Base-by-base conservation (phyloP, 2,329 filamentous ascomycete species). In the Colletotrichum acutatum region DNA sequence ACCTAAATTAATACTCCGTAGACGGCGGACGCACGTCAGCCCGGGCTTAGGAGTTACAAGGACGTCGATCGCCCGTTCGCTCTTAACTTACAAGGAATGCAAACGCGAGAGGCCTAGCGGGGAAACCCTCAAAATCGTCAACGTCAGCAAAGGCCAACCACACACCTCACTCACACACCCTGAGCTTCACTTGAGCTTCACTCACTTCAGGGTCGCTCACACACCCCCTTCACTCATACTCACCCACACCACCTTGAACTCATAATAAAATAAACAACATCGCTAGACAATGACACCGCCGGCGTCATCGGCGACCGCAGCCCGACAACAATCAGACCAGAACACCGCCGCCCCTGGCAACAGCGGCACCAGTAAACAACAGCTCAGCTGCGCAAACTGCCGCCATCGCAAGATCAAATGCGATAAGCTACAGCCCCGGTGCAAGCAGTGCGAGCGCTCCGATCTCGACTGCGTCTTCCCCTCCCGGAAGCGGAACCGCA, bases 341-440 rank as follows among this genome's bases (percentile, higher is more conserved):
- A 28, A 24, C 57, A 26, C 37, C 19, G 19, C 42, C 42, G 42
- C 42, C 5, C 1, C 42, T 49, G 42, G 42, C 19, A 49, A 4
- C 24, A 46, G 67, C 58, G 61, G 59, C 65, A 34, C 16, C 46
- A 34, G 69, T 24, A 72, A 74, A 22, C 83, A 84, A 71, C 81
- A 83, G n/a, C 78, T 87, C 59, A 86, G 84, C 49, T 93, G 91
- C 77, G 84, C 90, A 5, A 84, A 86, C n/a, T 93, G 91, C 76
- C 89, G 91, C 72, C 87, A 89, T 74, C 87, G 90, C 74, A 92
- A 92, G 78, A 83, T 91, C 57, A 90, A 88, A 75, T 92, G 90
- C 80, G 86, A 90, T 77, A 86, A 88, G 74, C 82, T 83, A 46
- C 83, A 86, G 72, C 90, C 90, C 5, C 58, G 74, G 30, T 92